Evolutionary conservation across 495 filamentous ascomycete genomes (phyloP), one percentile per base, ranked within the genome.

Genomic region (Clohesyomyces aquaticus): DNA sequence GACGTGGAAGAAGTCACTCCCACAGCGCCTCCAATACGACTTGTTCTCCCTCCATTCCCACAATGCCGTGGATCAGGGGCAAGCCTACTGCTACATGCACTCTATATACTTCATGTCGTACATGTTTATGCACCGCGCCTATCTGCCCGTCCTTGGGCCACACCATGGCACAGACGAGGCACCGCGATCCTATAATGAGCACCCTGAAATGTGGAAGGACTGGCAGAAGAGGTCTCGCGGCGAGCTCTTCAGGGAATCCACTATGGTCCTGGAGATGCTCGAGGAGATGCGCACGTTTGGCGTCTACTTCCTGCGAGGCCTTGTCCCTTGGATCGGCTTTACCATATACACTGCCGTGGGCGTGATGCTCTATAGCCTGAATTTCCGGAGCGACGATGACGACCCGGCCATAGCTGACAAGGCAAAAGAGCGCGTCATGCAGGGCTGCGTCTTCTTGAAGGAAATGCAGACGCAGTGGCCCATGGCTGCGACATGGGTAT

Each of bases 271-370:
- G 56, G 68, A 71, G 25, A 73, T 73, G 71, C 52, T 73, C 14
- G 71, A 73, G 26, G 71, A 73, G 55, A 73, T 73, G 64, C 71
- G 71, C 11, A 68, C 55, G 12, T 71, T 73, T 59, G 71, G 71
- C 28, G 58, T 73, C 14, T 71, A 66, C 61, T 73, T 73, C 56
- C 65, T 73, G 6, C 68, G 68, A 19, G 71, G 70, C 12, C 50
- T 71, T 16, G 71, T 73, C 3, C 71, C 71, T 12, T 73, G 71
- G 71, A 73, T 69, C 23, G 71, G 71, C 16, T 73, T 73, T 54
- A 73, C 71, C 42, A 73, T 73, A 21, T 73, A 71, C 49, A 73
- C 71, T 3, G 71, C 64, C 9, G 65, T 71, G 32, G 71, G 71
- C 18, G 62, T 69, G 28, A 68, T 73, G 59, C 60, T 71, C 0